Percentiles rank a stretch among this genome's conserved stretches.
These are phyloP conservation scores for Colletotrichum ledebouriae DNA, from an alignment of 2,329 filamentous ascomycete genomes.

Conservation along the genomic window DNA sequence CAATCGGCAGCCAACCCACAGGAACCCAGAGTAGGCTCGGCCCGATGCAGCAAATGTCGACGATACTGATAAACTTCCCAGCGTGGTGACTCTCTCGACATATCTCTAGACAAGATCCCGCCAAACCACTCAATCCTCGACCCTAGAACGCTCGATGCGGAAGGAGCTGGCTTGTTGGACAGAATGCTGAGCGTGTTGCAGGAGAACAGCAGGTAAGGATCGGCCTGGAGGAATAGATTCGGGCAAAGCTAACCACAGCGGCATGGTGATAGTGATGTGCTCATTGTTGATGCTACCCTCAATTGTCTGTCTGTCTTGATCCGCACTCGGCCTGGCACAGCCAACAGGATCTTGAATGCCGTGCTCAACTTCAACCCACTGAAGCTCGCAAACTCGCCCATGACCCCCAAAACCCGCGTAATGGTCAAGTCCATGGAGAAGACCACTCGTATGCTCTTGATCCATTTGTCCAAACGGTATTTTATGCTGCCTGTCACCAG, in stretches of 20 bases:
- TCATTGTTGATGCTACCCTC: slow-evolving; percentile 90
- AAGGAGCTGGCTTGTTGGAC: slow-evolving; percentile 91
- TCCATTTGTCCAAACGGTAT: slow-evolving; percentile 85
- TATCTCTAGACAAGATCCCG: slow-evolving; percentile 88
- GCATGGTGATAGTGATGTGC: slow-evolving; percentile 74
- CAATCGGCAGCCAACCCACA: slow-evolving; percentile 87
- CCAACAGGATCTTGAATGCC: slow-evolving; percentile 86
- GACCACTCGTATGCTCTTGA: slow-evolving; percentile 85
- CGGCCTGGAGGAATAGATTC: neutral
- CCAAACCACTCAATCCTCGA: slow-evolving; percentile 85
- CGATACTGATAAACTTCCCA: slow-evolving; percentile 48
- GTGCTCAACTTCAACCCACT: slow-evolving; percentile 94
- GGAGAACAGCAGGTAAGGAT: slow-evolving; percentile 82
- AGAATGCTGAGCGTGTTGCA: slow-evolving; percentile 88
- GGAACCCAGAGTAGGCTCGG: slow-evolving; percentile 80
- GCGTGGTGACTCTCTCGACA: slow-evolving; percentile 72
- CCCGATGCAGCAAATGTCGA: slow-evolving; percentile 32
- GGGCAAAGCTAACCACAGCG: slow-evolving; percentile 36
- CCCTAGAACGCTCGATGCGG: slow-evolving; percentile 86
- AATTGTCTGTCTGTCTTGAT: slow-evolving; percentile 89
- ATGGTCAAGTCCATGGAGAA: slow-evolving; percentile 95
- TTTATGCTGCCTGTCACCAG: slow-evolving; percentile 43
- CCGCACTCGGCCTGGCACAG: slow-evolving; percentile 82
- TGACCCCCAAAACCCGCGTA: slow-evolving; percentile 84
- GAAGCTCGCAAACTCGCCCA: slow-evolving; percentile 80